phyloP scores from a whole-genome alignment of 164 flowering plant species.

The Akebia trifoliata region DNA sequence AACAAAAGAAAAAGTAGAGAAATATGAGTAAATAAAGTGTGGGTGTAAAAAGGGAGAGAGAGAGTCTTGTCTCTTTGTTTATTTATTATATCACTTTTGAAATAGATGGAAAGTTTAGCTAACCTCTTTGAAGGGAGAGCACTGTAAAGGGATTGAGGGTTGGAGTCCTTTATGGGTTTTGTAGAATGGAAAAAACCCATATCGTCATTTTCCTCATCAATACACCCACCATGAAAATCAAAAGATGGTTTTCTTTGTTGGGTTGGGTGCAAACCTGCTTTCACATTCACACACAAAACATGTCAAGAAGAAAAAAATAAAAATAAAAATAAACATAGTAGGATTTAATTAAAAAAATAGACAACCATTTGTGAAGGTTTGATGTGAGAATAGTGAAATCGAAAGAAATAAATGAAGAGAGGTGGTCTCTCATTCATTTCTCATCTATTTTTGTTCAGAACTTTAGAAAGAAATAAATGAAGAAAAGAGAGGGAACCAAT shows the following conservation, averaged over 20 bases:
- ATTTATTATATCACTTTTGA: conserved; percentile 3
- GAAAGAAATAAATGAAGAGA: conserved; percentile 24
- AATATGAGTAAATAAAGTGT: neutral
- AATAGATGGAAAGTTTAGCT: conserved; percentile 7
- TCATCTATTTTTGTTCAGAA: conserved; percentile 3
- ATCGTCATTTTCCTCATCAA: conserved; percentile 33
- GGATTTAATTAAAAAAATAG: too few relatives aligned
- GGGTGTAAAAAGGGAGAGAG: neutral
- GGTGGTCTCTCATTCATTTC: neutral
- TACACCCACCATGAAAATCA: conserved; percentile 31
- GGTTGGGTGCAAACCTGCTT: conserved; percentile 26
- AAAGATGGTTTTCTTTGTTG: conserved; percentile 33
- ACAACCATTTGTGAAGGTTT: conserved; percentile 11
- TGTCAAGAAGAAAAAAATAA: neutral
- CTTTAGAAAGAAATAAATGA: too few relatives aligned
- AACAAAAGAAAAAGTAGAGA: conserved; percentile 1
- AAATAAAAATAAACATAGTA: neutral
- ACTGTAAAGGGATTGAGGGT: conserved; percentile 23
- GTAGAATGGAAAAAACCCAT: conserved; percentile 21
- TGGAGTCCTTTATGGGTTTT: conserved; percentile 27
- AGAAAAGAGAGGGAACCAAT: too few relatives aligned
- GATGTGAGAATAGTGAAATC: neutral
- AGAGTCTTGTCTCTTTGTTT: conserved; percentile 9
- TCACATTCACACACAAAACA: neutral
- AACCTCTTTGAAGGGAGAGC: conserved; percentile 43